phyloP scores from a whole-genome alignment of 1,139 yeast genomes.

The Geotrichum aggregatum region DNA sequence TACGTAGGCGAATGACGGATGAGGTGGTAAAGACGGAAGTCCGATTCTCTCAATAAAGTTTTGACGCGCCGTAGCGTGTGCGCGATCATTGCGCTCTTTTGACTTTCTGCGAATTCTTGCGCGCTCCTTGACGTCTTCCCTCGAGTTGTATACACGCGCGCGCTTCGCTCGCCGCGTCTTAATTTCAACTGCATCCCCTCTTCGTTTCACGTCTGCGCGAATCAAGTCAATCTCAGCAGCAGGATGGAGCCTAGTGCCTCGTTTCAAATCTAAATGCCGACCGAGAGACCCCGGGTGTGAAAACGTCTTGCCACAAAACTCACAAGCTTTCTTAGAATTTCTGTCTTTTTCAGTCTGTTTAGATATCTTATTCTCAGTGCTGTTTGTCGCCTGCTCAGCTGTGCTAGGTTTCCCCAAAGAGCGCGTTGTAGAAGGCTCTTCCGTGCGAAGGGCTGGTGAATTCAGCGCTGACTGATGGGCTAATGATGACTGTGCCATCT shows the following conservation, averaged over 20 bases:
- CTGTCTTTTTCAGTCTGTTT: conserved; percentile 5
- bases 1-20: conserved; percentile 48
- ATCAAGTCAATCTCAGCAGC: conserved; percentile 43
- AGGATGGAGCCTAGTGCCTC: conserved; percentile 48
- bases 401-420: not conserved
- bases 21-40: conserved; percentile 41
- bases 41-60: conserved; percentile 41
- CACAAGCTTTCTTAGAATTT: conserved; percentile 43
- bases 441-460: conserved; percentile 2
- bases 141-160: conserved; percentile 44
- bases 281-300: conserved; percentile 53
- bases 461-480: conserved; percentile 4
- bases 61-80: conserved; percentile 37
- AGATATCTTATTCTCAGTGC: not conserved
- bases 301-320: conserved; percentile 47
- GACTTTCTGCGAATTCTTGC: conserved; percentile 41
- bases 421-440: not conserved
- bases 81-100: conserved; percentile 39
- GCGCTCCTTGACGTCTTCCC: conserved; percentile 46
- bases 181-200: conserved; percentile 46
- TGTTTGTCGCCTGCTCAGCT: too few species aligned
- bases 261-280: conserved; percentile 48
- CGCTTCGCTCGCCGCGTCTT: conserved; percentile 41
- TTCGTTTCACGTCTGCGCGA: conserved; percentile 46
- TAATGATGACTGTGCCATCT: conserved; percentile 21